Percentiles rank a stretch among this genome's conserved stretches.
phyloP scores from a whole-genome alignment of 2,329 filamentous ascomycete genomes.

The Penicillium digitatum region DNA sequence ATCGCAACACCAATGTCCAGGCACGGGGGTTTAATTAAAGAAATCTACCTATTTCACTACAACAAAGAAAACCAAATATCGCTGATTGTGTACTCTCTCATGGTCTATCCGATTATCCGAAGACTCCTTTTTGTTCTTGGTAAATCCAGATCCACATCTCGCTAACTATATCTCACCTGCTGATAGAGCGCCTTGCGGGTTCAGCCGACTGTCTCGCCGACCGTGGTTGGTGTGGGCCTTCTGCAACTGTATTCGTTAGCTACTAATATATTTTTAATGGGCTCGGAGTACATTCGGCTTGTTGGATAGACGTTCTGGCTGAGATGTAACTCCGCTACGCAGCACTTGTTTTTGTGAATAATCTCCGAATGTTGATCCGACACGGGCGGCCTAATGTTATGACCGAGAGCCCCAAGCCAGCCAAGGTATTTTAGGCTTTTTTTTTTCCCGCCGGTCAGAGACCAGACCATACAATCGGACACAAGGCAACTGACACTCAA shows the following conservation, averaged over 20 bases:
- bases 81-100: slow-evolving; percentile 1
- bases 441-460: neutral
- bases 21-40: neutral
- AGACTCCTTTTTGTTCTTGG: slow-evolving; percentile 12
- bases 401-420: neutral
- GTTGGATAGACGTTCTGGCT: neutral
- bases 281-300: neutral
- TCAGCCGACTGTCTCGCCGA: slow-evolving; percentile 22
- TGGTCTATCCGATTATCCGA: slow-evolving; percentile 21
- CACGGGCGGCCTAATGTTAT: neutral
- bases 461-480: neutral
- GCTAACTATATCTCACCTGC: slow-evolving; percentile 20
- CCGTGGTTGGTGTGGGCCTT: slow-evolving; percentile 14
- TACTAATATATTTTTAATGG: neutral
- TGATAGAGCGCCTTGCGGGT: slow-evolving; percentile 20
- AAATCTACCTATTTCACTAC: neutral
- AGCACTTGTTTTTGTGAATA: neutral
- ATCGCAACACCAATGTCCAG: neutral
- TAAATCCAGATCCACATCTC: slow-evolving; percentile 22
- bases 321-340: neutral
- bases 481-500: neutral
- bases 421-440: neutral
- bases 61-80: neutral
- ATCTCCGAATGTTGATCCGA: slow-evolving; percentile 4
- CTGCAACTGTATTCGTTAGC: slow-evolving; percentile 3